Evolutionary conservation across 2,329 filamentous ascomycete genomes (phyloP).

Genomic region (Alternaria conjuncta): DNA sequence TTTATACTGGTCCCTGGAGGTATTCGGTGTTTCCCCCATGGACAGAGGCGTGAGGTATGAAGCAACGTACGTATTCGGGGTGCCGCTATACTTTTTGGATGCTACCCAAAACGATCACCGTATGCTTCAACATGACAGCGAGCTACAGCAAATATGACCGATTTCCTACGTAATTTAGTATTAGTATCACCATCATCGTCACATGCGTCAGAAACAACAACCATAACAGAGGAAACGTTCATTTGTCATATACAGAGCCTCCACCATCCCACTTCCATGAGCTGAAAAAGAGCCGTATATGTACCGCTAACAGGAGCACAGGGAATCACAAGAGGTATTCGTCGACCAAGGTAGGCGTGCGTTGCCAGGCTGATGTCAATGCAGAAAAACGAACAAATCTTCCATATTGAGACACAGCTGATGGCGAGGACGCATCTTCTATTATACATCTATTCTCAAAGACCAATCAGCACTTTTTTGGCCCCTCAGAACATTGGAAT

Average conservation of each 20-base stretch:
- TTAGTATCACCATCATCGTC: not conserved
- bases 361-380: slow-evolving; percentile 21
- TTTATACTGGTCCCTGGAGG: not conserved
- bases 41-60: not conserved
- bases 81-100: not conserved
- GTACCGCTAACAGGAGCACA: slow-evolving; percentile 36
- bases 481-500: slow-evolving; percentile 43
- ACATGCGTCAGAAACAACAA: not conserved
- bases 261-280: slow-evolving; percentile 12
- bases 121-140: not conserved
- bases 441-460: slow-evolving; percentile 50
- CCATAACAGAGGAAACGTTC: slow-evolving; percentile 13
- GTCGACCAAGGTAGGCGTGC: slow-evolving; percentile 9
- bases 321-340: slow-evolving; percentile 27
- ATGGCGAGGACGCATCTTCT: slow-evolving; percentile 49
- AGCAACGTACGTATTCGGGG: not conserved
- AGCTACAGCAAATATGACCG: not conserved
- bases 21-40: not conserved
- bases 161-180: not conserved
- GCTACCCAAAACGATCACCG: not conserved
- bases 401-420: slow-evolving; percentile 50
- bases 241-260: slow-evolving; percentile 16
- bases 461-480: slow-evolving; percentile 49
- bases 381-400: slow-evolving; percentile 37
- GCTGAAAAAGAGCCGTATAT: slow-evolving; percentile 26